These are phyloP conservation scores for Vaccinium vitisidaea DNA, from an alignment of 148 eudicot species.

Conservation along the genomic window DNA sequence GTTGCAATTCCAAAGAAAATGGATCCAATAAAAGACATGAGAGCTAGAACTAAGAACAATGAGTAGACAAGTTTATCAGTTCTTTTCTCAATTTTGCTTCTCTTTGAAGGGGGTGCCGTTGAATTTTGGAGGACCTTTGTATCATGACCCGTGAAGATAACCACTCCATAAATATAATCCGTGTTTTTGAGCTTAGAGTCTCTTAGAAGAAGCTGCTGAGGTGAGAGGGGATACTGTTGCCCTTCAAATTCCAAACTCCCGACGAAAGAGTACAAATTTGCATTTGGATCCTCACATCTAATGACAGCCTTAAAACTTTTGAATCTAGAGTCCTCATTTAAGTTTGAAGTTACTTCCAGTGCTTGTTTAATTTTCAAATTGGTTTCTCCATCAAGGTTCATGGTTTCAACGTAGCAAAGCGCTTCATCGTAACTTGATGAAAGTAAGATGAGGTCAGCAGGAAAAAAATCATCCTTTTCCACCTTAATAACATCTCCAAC, in stretches of 20 bases:
- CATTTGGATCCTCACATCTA: conserved; percentile 76
- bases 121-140: conserved; percentile 70
- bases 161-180: conserved; percentile 58
- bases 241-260: conserved; percentile 50
- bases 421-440: conserved; percentile 68
- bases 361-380: conserved; percentile 67
- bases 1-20: conserved; percentile 46
- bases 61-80: conserved; percentile 56
- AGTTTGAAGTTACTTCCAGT: conserved; percentile 38
- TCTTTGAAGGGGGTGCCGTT: conserved; percentile 62
- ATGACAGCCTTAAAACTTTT: conserved; percentile 44
- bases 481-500: conserved; percentile 70
- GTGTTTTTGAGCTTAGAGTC: conserved; percentile 70
- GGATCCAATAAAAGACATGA: conserved; percentile 46
- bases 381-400: conserved; percentile 70
- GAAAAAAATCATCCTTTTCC: conserved; percentile 64
- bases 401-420: conserved; percentile 72
- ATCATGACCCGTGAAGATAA: conserved; percentile 66
- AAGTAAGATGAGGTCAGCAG: conserved; percentile 62
- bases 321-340: conserved; percentile 46
- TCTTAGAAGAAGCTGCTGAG: conserved; percentile 60
- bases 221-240: conserved; percentile 40
- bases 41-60: conserved; percentile 40
- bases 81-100: conserved; percentile 63
- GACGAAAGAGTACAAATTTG: conserved; percentile 55